Percentiles rank a stretch among this genome's conserved stretches.
Conservation (phyloP, 2,329 filamentous ascomycete genomes). For the Helicocarpus griseus region DNA sequence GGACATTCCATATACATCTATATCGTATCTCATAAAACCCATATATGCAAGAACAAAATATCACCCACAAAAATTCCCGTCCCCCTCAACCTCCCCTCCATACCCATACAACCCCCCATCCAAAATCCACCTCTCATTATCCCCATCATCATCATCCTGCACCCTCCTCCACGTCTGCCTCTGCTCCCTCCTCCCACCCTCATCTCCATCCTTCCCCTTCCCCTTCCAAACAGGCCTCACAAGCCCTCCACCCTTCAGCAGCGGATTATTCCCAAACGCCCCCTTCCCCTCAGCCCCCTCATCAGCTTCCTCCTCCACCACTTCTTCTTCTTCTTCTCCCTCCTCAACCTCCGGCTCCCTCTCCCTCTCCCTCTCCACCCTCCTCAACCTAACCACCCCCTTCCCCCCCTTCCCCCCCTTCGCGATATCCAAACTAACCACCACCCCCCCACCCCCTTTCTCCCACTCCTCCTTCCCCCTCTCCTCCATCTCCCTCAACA, state of each 20-base stretch:
- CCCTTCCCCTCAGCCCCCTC: constrained; percentile 11
- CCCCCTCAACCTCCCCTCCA: constrained; percentile 3
- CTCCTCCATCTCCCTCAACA: constrained; percentile 79
- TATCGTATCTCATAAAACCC: too few relatives aligned
- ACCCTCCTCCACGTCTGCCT: constrained; percentile 38
- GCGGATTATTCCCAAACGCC: constrained; percentile 35
- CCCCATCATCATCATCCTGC: constrained; percentile 36
- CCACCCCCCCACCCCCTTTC: constrained; percentile 59
- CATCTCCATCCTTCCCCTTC: constrained; percentile 16
- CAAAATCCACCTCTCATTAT: constrained; percentile 40
- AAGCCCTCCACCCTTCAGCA: constrained; percentile 34
- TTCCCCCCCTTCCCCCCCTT: constrained; percentile 66
- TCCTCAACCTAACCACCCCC: constrained; percentile 77
- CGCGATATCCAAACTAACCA: constrained; percentile 75
- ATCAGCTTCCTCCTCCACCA: constrained; percentile 49
- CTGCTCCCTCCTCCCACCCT: constrained; percentile 19
- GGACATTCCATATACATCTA: not conserved
- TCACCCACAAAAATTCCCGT: not conserved
- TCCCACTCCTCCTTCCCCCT: constrained; percentile 78
- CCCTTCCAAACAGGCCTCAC: constrained; percentile 38
- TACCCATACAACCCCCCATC: constrained; percentile 35
- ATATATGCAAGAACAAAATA: not conserved
- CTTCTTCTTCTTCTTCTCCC: constrained; percentile 26
- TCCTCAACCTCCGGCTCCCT: constrained; percentile 55
- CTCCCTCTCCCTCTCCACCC: constrained; percentile 79